Percentiles rank a stretch among this genome's conserved stretches.
Conservation (phyloP, 768 basidiomycete genomes). For the Asterophora parasitica region DNA sequence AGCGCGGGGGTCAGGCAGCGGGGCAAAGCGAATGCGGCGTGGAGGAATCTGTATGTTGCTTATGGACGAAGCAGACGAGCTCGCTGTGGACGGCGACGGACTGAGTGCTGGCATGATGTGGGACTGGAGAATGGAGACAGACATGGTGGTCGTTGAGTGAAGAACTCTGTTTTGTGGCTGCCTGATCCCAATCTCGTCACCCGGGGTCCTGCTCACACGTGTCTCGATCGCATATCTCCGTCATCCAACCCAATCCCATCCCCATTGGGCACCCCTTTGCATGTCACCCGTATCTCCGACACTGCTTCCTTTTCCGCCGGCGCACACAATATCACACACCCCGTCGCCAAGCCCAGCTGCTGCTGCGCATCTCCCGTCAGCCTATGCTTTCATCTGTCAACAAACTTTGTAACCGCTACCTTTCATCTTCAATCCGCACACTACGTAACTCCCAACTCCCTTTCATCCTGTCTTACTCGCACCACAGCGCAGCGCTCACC, state of each 20-base stretch:
- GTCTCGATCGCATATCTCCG: conserved; percentile 11
- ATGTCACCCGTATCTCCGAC: conserved; percentile 9
- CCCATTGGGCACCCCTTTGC: not conserved
- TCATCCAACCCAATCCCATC: conserved; percentile 2
- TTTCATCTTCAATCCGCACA: not conserved
- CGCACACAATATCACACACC: not conserved
- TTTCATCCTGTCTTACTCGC: not conserved
- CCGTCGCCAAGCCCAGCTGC: not conserved
- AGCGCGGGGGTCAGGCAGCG: conserved; percentile 72
- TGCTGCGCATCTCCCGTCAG: no score
- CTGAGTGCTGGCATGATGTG: conserved; percentile 4
- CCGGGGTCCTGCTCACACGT: conserved; percentile 19
- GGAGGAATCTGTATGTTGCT: not conserved
- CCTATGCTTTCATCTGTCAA: no score
- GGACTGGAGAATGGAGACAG: conserved; percentile 1
- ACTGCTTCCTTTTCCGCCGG: not conserved
- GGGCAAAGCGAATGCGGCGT: conserved; percentile 71
- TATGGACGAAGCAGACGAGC: conserved; percentile 11
- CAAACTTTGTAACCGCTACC: no score
- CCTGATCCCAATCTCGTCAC: conserved; percentile 10
- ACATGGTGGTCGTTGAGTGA: conserved; percentile 3
- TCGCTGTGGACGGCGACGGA: conserved; percentile 14
- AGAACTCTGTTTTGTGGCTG: conserved; percentile 7
- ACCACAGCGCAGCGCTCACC: no score
- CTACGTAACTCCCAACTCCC: no score